phyloP scores from a whole-genome alignment of 2,329 filamentous ascomycete genomes.

The Ascochyta rabiei region DNA sequence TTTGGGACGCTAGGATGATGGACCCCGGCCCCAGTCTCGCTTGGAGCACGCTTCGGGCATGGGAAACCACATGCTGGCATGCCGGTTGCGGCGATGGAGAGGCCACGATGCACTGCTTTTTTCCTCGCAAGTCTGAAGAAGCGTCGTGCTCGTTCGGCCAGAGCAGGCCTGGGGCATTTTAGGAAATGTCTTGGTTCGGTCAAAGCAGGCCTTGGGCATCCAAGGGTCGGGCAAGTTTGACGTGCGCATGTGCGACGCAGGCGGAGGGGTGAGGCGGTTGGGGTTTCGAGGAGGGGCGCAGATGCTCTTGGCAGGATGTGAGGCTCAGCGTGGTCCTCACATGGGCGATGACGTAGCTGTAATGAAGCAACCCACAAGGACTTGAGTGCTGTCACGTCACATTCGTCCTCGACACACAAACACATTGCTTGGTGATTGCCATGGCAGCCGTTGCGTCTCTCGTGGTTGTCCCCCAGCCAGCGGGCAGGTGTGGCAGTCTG shows the following conservation, averaged over 20 bases:
- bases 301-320: not conserved
- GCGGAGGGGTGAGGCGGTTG: conserved; percentile 1
- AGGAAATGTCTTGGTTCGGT: not conserved
- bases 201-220: not conserved
- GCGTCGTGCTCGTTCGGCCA: not conserved
- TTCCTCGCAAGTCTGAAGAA: not conserved
- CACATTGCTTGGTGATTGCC: no score
- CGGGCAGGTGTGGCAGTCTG: not conserved
- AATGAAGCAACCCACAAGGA: not conserved
- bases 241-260: not conserved
- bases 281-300: conserved; percentile 12
- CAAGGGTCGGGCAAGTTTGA: not conserved
- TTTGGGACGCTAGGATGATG: not conserved
- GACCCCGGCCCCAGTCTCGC: conserved; percentile 1
- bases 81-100: conserved; percentile 2
- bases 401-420: no score
- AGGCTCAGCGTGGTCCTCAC: no score
- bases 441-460: no score
- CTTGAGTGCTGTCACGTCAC: no score
- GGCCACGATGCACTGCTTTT: not conserved
- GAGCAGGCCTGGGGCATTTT: not conserved
- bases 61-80: not conserved
- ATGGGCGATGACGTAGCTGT: no score
- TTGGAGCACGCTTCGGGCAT: not conserved
- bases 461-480: no score